Base-by-base conservation (phyloP, 139 green algal species). In the Tetradesmus lagerheimii region DNA sequence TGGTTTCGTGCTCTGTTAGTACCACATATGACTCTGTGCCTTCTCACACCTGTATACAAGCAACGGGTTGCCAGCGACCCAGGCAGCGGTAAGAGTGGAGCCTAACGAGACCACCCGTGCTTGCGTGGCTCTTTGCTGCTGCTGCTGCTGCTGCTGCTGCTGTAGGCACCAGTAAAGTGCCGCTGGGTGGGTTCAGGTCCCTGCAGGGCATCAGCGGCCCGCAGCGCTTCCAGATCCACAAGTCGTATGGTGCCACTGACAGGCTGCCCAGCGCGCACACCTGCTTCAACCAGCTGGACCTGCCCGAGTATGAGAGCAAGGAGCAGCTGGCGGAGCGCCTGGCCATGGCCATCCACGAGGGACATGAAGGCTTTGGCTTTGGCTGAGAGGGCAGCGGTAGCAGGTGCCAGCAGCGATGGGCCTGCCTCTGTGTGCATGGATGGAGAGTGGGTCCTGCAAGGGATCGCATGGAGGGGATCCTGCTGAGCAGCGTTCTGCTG, bases 191-290 rank as follows among this genome's bases (percentile, higher is more conserved):
- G 79, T 99, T 99, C 92, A 95, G 94, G 85, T 92, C 94, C 43
- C 95, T 99, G 93, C 96, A 98, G 92, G 98, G 97, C 88, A 97
- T 99, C 80, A 94, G 93, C 29, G 98, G 98, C 15, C 97, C 97
- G 14, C 98, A 99, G 93, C 96, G 95, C 67, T 99, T 99, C 94
- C 96, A 95, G 86, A 95, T 96, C 29, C 93, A 96, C 91, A 94
- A 94, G 89, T 81, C 89, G 25, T 79, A 87, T 34, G 87, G 87
- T 18, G 50, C 87, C 15, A 92, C 95, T 39, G 87, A 76, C 62
- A 67, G 93, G 9, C 93, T 97, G 75, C 97, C 97, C 50, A 97
- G 94, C 9, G 93, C 95, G 0, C 97, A 98, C 93, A 98, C 97
- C 37, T 99, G 97, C 94, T 99, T 98, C 94, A 98, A 98, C 91